Evolutionary conservation across 2,329 filamentous ascomycete species (phyloP).

Genomic region (Colletotrichum sp.): DNA sequence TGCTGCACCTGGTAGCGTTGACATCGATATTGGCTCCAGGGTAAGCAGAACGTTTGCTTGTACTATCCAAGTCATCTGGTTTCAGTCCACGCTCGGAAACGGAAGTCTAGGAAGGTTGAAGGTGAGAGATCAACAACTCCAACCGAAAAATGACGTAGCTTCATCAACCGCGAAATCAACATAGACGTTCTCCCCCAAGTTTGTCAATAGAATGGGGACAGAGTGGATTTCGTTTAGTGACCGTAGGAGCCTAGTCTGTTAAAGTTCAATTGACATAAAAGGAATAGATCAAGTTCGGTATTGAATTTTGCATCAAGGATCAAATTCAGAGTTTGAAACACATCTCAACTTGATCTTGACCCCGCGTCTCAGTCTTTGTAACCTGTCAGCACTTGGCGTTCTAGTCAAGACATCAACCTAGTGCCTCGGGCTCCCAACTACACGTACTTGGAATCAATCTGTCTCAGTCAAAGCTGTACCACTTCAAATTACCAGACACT

Average conservation of each 20-base stretch:
- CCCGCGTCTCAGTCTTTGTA: not conserved
- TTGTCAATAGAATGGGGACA: no score
- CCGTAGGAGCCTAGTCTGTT: no score
- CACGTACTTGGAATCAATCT: not conserved
- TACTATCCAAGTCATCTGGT: no score
- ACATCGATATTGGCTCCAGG: no score
- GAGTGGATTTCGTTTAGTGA: no score
- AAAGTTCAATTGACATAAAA: no score
- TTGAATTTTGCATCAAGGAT: no score
- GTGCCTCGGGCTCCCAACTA: not conserved
- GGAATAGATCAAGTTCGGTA: no score
- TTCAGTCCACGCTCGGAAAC: not conserved
- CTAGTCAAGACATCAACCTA: not conserved
- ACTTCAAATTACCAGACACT: rapidly evolving
- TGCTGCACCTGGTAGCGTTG: no score
- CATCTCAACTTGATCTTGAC: not conserved
- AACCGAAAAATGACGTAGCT: not conserved
- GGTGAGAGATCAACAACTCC: not conserved
- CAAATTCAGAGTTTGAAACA: not conserved
- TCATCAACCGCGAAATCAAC: no score
- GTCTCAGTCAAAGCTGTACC: not conserved
- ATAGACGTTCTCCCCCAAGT: no score
- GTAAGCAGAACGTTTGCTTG: no score
- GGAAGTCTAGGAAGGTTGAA: not conserved
- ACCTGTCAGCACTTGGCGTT: not conserved